Conservation (phyloP, 2,329 filamentous ascomycete species). For the Nakataea oryzae region DNA sequence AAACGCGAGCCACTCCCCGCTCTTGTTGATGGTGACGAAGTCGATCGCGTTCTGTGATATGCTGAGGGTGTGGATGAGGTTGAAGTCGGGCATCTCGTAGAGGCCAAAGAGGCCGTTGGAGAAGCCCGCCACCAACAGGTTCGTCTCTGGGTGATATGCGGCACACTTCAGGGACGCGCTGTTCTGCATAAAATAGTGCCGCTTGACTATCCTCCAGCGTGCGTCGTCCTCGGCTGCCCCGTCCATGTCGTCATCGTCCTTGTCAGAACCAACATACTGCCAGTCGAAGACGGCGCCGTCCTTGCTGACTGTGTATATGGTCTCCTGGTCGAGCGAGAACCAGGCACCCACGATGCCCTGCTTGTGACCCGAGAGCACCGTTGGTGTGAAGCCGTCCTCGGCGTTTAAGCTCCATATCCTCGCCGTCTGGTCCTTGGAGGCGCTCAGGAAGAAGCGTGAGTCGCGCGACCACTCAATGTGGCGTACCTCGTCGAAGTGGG, state of each 20-base stretch:
- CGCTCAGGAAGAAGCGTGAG: slow-evolving; percentile 86
- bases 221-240: slow-evolving; percentile 54
- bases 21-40: slow-evolving; percentile 86
- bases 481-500: slow-evolving; percentile 79
- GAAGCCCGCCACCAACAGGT: slow-evolving; percentile 92
- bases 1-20: slow-evolving; percentile 94
- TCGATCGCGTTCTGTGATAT: slow-evolving; percentile 97
- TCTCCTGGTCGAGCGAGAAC: slow-evolving; percentile 91
- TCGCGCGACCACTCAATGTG: slow-evolving; percentile 94
- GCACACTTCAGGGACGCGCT: slow-evolving; percentile 80
- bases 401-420: slow-evolving; percentile 89
- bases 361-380: slow-evolving; percentile 81
- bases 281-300: slow-evolving; percentile 95
- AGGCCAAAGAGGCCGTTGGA: slow-evolving; percentile 89
- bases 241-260: slow-evolving; percentile 45
- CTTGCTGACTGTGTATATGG: slow-evolving; percentile 91
- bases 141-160: slow-evolving; percentile 77
- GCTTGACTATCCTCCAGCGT: slow-evolving; percentile 84
- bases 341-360: slow-evolving; percentile 90
- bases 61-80: slow-evolving; percentile 82
- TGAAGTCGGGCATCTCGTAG: slow-evolving; percentile 94
- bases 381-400: slow-evolving; percentile 82
- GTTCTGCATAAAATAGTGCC: slow-evolving; percentile 90
- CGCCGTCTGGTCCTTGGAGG: slow-evolving; percentile 85
- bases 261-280: slow-evolving; percentile 62